Evolutionary conservation across 176 grass and related monocot species (phyloP).

Genomic region (Oryza punctata): DNA sequence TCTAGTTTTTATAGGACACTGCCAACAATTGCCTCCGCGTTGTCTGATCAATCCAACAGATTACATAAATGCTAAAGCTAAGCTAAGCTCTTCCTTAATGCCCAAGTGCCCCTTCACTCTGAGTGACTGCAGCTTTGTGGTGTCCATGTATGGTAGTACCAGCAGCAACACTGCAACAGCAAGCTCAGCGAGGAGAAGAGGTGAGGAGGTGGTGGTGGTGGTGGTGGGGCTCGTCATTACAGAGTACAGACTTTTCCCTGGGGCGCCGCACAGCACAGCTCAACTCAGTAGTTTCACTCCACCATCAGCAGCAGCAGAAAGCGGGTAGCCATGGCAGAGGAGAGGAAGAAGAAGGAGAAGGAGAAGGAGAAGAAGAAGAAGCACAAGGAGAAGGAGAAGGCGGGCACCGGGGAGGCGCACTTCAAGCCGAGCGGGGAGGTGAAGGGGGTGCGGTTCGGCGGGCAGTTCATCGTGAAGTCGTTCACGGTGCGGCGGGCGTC

Average conservation of each 20-base stretch:
- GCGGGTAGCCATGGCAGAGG: constrained; percentile 53
- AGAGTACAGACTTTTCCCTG: constrained; percentile 47
- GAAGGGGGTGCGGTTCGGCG: constrained; percentile 88
- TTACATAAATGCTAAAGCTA: constrained; percentile 43
- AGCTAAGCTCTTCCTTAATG: constrained; percentile 46
- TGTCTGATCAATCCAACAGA: constrained; percentile 32
- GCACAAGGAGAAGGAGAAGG: constrained; percentile 36
- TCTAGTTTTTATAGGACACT: constrained; percentile 18
- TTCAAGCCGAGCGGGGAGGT: constrained; percentile 88
- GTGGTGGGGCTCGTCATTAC: constrained; percentile 48
- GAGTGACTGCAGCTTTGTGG: constrained; percentile 34
- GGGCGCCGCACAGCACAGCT: constrained; percentile 39
- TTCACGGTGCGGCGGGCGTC: constrained; percentile 92
- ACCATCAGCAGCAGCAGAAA: constrained; percentile 16
- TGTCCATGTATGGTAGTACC: constrained; percentile 37
- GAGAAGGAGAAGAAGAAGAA: constrained; percentile 54
- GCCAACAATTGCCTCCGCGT: constrained; percentile 25
- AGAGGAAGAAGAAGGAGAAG: constrained; percentile 52
- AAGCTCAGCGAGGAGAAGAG: constrained; percentile 6
- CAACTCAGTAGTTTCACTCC: constrained; percentile 10
- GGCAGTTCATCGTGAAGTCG: constrained; percentile 93
- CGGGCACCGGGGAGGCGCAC: constrained; percentile 45
- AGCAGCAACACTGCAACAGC: constrained; percentile 22
- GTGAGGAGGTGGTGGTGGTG: background rate
- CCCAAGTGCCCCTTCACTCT: constrained; percentile 40